Conservation (phyloP, 2,329 filamentous ascomycete species). For the Furcasterigmium sp. region DNA sequence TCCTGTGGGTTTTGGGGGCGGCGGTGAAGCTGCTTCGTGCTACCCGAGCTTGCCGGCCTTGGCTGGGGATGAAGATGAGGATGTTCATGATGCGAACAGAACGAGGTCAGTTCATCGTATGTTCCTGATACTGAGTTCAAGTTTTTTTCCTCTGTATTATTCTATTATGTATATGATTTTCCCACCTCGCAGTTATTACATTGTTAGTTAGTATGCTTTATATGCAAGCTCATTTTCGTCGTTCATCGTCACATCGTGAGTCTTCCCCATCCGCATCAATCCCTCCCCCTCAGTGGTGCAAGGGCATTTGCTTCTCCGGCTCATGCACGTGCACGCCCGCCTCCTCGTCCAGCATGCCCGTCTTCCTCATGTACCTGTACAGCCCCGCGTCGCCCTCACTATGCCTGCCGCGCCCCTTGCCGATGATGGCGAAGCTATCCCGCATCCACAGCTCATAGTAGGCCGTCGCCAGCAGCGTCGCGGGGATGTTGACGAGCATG, state of each 20-base stretch:
- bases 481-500: conserved; percentile 51
- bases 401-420: conserved; percentile 41
- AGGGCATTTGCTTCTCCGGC: neutral
- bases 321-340: neutral
- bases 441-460: conserved; percentile 51
- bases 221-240: neutral
- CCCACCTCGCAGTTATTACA: no score
- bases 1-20: no score
- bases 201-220: no score
- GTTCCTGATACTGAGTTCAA: no score
- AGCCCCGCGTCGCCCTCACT: conserved; percentile 46
- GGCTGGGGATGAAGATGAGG: no score
- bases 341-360: conserved; percentile 21
- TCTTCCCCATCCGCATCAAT: neutral
- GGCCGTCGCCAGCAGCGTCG: conserved; percentile 47
- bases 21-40: no score
- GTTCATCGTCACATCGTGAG: no score
- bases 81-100: no score
- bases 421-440: conserved; percentile 46
- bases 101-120: no score
- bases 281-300: neutral
- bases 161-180: neutral
- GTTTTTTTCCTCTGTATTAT: neutral
- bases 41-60: no score
- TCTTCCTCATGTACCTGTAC: conserved; percentile 31